Base-by-base conservation (phyloP, 495 filamentous ascomycete genomes). In the Talaromyces ruber region DNA sequence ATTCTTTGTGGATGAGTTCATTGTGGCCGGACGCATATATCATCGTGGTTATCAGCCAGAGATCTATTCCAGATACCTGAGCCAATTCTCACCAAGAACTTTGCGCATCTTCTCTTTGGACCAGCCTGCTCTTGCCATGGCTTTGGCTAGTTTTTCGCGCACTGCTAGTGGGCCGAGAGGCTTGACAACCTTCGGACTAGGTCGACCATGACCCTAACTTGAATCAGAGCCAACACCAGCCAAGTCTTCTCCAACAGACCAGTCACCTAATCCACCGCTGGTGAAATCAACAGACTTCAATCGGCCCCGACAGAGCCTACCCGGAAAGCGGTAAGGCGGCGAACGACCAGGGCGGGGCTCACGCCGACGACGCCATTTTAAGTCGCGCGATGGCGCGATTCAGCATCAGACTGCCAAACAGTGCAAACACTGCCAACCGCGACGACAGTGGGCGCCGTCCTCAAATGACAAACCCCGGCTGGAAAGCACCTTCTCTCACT, bases 71-170 rank as follows among this genome's bases (percentile, higher is more conserved):
- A 66, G 51, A 26, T 51, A 64, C 45, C 58, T 32, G 8, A 45
- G 53, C 59, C 58, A 60, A 6, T 59, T 69, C 58, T 61, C 64
- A 37, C 61, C 63, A 6, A 61, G 61, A 34, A 29, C 64, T 47
- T 39, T 70, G 61, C 18, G 52, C 67, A 58, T 66, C 63, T 60
- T 68, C 61, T 60, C 56, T 50, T 43, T 61, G 60, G 45, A 61
- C 58, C 57, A 64, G 60, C 25, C 67, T 43, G 37, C 63, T 57
- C 54, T 58, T 63, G 47, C 61, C 59, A 66, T 57, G 7, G 59
- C 68, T 64, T 66, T 32, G 37, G 65, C 53, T 39, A 68, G 63
- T 43, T 62, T 45, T 39, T 63, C 43, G 53, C 56, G 54, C 39
- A 59, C 61, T 7, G 32, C 57, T 7, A 65, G 34, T 4, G 56